Conservation (phyloP, 345 rosid species). For the Draba incana region DNA sequence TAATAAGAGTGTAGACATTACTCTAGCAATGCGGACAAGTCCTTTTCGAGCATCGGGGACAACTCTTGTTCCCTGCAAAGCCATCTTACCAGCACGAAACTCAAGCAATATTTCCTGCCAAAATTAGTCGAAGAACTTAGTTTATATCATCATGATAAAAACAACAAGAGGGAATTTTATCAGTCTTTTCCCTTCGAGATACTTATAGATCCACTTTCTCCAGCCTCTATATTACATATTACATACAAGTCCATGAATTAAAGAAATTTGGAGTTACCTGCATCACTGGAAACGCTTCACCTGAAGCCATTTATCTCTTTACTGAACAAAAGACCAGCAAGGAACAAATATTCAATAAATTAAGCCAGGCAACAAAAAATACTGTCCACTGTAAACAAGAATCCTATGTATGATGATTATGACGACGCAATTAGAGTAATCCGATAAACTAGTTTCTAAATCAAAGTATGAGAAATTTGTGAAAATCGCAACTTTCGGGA, state of each 20-base stretch:
- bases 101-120: constrained; percentile 78
- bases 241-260: background rate
- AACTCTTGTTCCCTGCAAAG: constrained; percentile 75
- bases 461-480: background rate
- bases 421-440: too few relatives aligned
- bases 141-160: too few relatives aligned
- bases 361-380: too few relatives aligned
- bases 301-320: constrained; percentile 33
- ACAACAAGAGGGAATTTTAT: too few relatives aligned
- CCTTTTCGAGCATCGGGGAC: constrained; percentile 91
- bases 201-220: too few relatives aligned
- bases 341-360: constrained; percentile 1
- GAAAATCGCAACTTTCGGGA: background rate
- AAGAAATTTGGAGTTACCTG: constrained; percentile 35
- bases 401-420: too few relatives aligned
- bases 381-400: too few relatives aligned
- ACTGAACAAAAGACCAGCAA: background rate
- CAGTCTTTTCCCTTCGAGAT: too few relatives aligned
- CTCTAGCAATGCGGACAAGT: constrained; percentile 80
- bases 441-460: too few relatives aligned
- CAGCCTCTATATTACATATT: too few relatives aligned
- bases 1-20: constrained; percentile 35
- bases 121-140: background rate
- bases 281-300: constrained; percentile 24
- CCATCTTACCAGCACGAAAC: constrained; percentile 99